Percentiles rank a stretch among this genome's conserved stretches.
These are phyloP conservation scores for Artemisia argyi DNA, from an alignment of 129 eudicot genomes.

Conservation along the genomic window DNA sequence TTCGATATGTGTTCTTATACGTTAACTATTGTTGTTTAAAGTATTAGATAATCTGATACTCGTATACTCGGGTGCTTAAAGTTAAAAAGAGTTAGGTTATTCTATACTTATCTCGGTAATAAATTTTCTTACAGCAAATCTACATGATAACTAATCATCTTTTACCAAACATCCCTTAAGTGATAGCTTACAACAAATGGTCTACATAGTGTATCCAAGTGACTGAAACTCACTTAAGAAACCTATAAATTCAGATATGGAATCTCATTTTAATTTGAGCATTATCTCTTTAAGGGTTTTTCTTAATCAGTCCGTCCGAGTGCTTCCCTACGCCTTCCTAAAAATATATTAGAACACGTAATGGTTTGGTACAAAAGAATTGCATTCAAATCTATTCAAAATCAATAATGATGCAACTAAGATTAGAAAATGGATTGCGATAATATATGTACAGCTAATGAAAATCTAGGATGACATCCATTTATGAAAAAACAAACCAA, in stretches of 20 bases:
- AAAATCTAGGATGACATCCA: constrained; percentile 77
- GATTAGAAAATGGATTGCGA: constrained; percentile 39
- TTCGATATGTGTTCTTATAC: not conserved
- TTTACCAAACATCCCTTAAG: too few relatives aligned
- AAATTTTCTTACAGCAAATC: too few relatives aligned
- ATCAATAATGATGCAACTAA: constrained; percentile 55
- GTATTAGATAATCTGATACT: too few relatives aligned
- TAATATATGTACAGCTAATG: constrained; percentile 48
- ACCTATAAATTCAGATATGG: too few relatives aligned
- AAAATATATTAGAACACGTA: constrained; percentile 17
- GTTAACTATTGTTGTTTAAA: not conserved
- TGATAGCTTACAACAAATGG: too few relatives aligned
- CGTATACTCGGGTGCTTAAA: not conserved
- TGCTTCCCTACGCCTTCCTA: constrained; percentile 25
- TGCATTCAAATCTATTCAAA: constrained; percentile 34
- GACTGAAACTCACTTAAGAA: too few relatives aligned
- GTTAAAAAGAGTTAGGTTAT: not conserved
- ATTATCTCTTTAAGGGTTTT: too few relatives aligned
- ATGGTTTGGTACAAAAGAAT: constrained; percentile 26
- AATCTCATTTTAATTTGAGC: too few relatives aligned
- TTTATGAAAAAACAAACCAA: constrained; percentile 29
- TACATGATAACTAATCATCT: too few relatives aligned
- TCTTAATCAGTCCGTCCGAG: not conserved
- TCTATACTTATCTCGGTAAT: too few relatives aligned
- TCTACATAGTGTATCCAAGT: too few relatives aligned